Percentiles rank a stretch among this genome's conserved stretches.
Conservation (phyloP, 306 rosid genomes). For the Cajanus cajan region DNA sequence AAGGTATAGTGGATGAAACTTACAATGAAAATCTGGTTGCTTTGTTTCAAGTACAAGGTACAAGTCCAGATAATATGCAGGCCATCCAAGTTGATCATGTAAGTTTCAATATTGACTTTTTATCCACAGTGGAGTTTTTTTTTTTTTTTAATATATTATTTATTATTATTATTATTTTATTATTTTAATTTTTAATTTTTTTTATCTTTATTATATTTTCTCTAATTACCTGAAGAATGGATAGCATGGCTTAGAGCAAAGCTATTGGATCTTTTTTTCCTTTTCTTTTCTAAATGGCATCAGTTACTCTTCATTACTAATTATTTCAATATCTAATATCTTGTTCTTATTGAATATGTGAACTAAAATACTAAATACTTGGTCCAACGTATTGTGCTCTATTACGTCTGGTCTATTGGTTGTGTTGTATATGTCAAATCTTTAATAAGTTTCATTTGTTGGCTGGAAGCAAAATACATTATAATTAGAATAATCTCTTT, state of each 20-base stretch:
- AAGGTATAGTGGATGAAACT: constrained; percentile 58
- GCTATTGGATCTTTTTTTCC: not conserved
- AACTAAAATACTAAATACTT: not conserved
- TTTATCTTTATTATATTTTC: constrained; percentile 1
- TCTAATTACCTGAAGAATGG: not conserved
- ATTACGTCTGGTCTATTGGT: not conserved
- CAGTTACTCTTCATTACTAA: not conserved
- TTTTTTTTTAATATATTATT: no score
- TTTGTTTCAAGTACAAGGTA: constrained; percentile 87
- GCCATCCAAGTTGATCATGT: constrained; percentile 92
- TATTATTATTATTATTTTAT: no score
- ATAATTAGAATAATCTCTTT: not conserved
- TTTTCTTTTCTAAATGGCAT: not conserved
- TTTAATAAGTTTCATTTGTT: not conserved
- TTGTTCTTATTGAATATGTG: constrained; percentile 9
- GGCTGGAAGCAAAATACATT: not conserved
- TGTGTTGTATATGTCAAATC: not conserved
- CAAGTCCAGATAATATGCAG: constrained; percentile 72
- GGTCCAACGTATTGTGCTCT: not conserved
- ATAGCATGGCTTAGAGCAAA: constrained; percentile 1
- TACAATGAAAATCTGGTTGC: constrained; percentile 61
- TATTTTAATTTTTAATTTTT: no score
- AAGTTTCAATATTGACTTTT: constrained; percentile 38
- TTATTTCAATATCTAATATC: not conserved
- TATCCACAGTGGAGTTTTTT: constrained; percentile 9